Conservation (phyloP, 805 yeast genomes). For the Crinitomyces ghanaensis region DNA sequence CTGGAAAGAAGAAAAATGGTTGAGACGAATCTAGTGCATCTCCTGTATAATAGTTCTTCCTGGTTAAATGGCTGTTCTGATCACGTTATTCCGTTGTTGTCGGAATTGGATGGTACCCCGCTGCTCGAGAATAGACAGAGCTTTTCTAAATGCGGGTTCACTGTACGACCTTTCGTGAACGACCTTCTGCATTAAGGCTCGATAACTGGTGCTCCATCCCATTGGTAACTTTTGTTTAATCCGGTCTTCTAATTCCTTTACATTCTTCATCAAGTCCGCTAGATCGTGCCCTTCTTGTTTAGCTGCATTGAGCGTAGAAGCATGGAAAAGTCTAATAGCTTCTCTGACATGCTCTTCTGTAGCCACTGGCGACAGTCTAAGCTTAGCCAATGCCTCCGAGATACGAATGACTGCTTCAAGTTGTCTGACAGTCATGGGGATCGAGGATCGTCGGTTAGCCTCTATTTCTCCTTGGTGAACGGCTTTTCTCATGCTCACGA, state of each 20-base stretch:
- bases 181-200: conserved; percentile 73
- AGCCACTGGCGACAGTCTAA: conserved; percentile 73
- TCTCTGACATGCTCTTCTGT: conserved; percentile 86
- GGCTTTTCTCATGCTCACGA: conserved; percentile 83
- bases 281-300: conserved; percentile 45
- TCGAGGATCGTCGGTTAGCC: conserved; percentile 75
- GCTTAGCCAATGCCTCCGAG: conserved; percentile 84
- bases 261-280: conserved; percentile 56
- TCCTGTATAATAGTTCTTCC: no score
- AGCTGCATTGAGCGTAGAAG: conserved; percentile 96
- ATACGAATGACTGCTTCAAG: conserved; percentile 95
- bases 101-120: conserved; percentile 81
- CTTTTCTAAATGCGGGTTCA: conserved; percentile 68
- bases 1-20: no score
- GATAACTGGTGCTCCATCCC: conserved; percentile 90
- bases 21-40: no score
- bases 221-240: conserved; percentile 84
- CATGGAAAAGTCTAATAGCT: conserved; percentile 86
- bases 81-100: conserved; percentile 76
- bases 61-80: no score
- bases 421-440: conserved; percentile 96
- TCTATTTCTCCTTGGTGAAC: conserved; percentile 69
- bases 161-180: conserved; percentile 31
- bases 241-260: conserved; percentile 69
- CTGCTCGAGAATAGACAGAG: conserved; percentile 69